Conservation (phyloP, 169 alveolate species). For the Plasmodium adleri region DNA sequence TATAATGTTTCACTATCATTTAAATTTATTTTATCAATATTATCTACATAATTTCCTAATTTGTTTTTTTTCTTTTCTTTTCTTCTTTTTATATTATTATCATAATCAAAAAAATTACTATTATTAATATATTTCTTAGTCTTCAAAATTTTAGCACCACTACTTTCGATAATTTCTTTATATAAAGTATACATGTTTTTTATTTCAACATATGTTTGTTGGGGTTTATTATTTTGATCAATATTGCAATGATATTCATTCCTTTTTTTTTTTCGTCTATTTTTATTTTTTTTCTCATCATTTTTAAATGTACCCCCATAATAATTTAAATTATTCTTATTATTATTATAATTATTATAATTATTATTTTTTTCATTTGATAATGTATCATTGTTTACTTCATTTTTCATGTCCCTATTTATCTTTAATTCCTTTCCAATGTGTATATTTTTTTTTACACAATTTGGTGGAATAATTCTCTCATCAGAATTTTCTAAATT, state of each 20-base stretch:
- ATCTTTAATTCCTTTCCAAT: too few relatives aligned
- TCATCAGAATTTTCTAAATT: too few relatives aligned
- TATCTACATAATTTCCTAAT: constrained; percentile 55
- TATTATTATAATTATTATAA: not conserved
- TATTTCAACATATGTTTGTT: constrained; percentile 19
- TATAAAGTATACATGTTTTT: constrained; percentile 58
- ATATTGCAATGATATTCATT: not conserved
- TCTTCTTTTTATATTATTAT: constrained; percentile 41
- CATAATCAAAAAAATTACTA: constrained; percentile 48
- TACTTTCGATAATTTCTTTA: constrained; percentile 68
- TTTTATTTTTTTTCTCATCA: not conserved
- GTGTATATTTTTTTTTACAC: too few relatives aligned
- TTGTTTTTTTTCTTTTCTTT: constrained; percentile 22
- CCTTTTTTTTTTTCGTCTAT: not conserved
- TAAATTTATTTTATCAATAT: constrained; percentile 86
- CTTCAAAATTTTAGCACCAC: constrained; percentile 75
- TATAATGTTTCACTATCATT: constrained; percentile 87
- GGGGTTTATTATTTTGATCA: not conserved
- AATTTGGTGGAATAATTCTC: too few relatives aligned
- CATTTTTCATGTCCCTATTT: too few relatives aligned
- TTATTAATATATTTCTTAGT: constrained; percentile 78
- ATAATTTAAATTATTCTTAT: not conserved
- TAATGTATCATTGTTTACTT: too few relatives aligned
- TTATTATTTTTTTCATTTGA: not conserved
- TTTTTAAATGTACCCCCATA: not conserved